Conservation (phyloP, 2,329 filamentous ascomycete species). For the Alternaria dauci region DNA sequence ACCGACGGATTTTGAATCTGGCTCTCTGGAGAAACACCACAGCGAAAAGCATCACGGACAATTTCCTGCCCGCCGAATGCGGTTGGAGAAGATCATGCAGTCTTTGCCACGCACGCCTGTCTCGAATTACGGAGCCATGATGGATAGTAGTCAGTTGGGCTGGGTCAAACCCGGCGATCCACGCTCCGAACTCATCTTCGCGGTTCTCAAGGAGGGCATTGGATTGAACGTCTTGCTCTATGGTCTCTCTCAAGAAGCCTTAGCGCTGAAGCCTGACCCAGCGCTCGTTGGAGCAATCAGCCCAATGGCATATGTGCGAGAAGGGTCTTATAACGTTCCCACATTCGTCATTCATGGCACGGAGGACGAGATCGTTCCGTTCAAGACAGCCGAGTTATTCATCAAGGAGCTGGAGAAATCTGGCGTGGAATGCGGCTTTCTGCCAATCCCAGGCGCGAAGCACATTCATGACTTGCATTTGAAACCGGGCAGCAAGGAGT, state of each 20-base stretch:
- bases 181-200: constrained; percentile 10
- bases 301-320: constrained; percentile 9
- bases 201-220: constrained; percentile 5
- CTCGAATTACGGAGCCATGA: constrained; percentile 11
- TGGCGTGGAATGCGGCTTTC: constrained; percentile 5
- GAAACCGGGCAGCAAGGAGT: constrained; percentile 7
- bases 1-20: constrained; percentile 10
- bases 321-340: constrained; percentile 9
- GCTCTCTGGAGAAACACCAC: constrained; percentile 5
- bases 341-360: constrained; percentile 9
- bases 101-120: constrained; percentile 3
- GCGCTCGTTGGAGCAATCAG: constrained; percentile 7
- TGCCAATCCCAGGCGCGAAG: constrained; percentile 3
- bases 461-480: constrained; percentile 11
- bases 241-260: constrained; percentile 6
- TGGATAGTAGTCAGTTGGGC: constrained; percentile 11
- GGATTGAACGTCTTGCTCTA: constrained; percentile 2
- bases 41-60: background rate
- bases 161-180: constrained; percentile 13
- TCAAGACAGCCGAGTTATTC: constrained; percentile 11
- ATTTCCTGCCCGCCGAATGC: constrained; percentile 11
- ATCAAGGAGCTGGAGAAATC: constrained; percentile 1
- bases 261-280: background rate
- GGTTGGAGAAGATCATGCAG: constrained; percentile 12
- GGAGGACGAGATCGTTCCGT: constrained; percentile 8